Evolutionary conservation across 805 yeast species (phyloP).

Genomic region (Candida ascalaphidarum): DNA sequence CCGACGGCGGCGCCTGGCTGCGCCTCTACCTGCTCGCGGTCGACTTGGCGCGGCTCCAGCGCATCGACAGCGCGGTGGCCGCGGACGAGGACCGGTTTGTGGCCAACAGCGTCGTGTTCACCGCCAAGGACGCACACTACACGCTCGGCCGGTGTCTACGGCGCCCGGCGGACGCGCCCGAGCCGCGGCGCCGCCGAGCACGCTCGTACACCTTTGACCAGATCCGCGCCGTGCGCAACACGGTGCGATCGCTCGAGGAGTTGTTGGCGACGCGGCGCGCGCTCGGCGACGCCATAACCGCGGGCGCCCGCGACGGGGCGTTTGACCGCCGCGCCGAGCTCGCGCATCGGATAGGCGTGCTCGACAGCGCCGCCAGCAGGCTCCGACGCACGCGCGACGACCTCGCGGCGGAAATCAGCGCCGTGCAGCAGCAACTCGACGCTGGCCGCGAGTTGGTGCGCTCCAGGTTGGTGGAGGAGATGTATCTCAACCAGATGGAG

Average conservation of each 20-base stretch:
- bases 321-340: too few species aligned
- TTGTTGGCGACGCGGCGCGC: conserved; percentile 15
- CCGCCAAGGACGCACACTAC: not conserved
- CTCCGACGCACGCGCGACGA: conserved; percentile 15
- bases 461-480: conserved; percentile 8
- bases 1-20: too few species aligned
- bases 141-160: not conserved
- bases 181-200: not conserved
- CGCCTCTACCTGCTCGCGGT: too few species aligned
- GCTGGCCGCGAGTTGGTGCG: too few species aligned
- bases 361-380: too few species aligned
- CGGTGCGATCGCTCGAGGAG: conserved; percentile 20
- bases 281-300: too few species aligned
- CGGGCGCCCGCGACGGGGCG: too few species aligned
- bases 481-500: conserved; percentile 14
- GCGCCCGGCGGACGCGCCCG: not conserved
- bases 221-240: conserved; percentile 17
- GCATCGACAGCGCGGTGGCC: too few species aligned
- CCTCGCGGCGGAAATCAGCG: conserved; percentile 12
- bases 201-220: conserved; percentile 20
- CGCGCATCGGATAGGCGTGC: too few species aligned
- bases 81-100: too few species aligned
- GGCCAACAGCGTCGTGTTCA: not conserved
- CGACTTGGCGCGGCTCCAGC: too few species aligned
- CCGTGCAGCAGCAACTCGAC: conserved; percentile 13